Conservation (phyloP, 768 basidiomycete genomes). For the Boletus barrowsii region DNA sequence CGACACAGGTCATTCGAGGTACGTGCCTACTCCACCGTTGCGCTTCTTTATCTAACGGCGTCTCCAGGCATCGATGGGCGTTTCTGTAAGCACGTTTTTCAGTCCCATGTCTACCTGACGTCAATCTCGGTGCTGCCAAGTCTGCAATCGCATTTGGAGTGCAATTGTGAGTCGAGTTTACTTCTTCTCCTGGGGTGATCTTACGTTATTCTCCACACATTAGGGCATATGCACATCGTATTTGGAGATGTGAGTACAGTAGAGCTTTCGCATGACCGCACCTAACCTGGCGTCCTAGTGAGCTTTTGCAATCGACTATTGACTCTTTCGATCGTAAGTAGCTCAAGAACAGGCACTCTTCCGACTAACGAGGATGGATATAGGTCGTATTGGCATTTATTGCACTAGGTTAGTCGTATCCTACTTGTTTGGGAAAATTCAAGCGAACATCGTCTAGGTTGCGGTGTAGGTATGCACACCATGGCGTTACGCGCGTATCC, state of each 20-base stretch:
- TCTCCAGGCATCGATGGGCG: conserved; percentile 34
- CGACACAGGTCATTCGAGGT: conserved; percentile 25
- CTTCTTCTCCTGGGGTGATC: background rate
- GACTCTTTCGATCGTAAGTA: conserved; percentile 33
- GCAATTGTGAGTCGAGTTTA: conserved; percentile 27
- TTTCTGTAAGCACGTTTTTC: conserved; percentile 24
- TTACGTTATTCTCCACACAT: conserved; percentile 1
- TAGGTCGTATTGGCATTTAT: conserved; percentile 29
- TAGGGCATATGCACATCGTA: conserved; percentile 37
- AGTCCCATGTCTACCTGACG: background rate
- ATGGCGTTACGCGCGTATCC: background rate
- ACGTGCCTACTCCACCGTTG: background rate
- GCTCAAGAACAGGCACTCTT: background rate
- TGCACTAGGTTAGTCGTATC: conserved; percentile 22
- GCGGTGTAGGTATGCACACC: conserved; percentile 25
- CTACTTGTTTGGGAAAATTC: background rate
- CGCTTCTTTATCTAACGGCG: background rate
- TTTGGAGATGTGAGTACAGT: conserved; percentile 34
- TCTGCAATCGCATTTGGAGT: conserved; percentile 35
- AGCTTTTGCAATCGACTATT: conserved; percentile 30
- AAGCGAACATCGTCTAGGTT: conserved; percentile 15
- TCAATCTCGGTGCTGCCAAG: conserved; percentile 8
- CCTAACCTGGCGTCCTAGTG: conserved; percentile 19
- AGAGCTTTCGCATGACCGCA: background rate
- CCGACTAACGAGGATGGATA: background rate